Percentiles rank a stretch among this genome's conserved stretches.
These are phyloP conservation scores for Fraxinus excelsior DNA, from an alignment of 257 asterid species.

Conservation along the genomic window DNA sequence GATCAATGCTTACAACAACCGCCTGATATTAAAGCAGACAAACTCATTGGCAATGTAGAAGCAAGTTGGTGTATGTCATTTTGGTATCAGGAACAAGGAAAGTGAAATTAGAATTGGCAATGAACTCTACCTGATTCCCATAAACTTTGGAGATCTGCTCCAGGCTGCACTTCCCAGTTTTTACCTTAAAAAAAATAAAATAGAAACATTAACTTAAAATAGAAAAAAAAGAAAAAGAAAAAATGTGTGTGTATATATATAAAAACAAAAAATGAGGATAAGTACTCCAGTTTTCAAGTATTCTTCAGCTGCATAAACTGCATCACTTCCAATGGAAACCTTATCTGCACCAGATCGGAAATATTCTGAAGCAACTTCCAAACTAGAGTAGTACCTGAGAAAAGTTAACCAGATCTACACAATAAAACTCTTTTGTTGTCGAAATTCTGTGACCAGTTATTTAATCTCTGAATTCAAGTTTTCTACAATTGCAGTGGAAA, in stretches of 20 bases:
- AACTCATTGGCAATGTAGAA: background rate
- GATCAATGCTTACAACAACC: conserved; percentile 97
- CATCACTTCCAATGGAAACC: conserved; percentile 96
- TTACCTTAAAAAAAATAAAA: conserved; percentile 50
- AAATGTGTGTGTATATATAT: too few relatives aligned
- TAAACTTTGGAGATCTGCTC: conserved; percentile 93
- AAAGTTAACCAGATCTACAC: conserved; percentile 18
- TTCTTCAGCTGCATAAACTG: conserved; percentile 97
- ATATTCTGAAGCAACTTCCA: conserved; percentile 98
- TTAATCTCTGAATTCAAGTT: background rate
- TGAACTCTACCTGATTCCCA: conserved; percentile 77
- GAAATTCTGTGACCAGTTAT: conserved; percentile 1
- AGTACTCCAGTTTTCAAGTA: conserved; percentile 72
- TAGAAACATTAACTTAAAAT: conserved; percentile 21
- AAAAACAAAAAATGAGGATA: conserved; percentile 13
- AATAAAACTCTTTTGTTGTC: background rate
- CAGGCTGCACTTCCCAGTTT: conserved; percentile 86
- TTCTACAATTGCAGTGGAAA: background rate
- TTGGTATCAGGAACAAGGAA: background rate
- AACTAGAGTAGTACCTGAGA: conserved; percentile 81
- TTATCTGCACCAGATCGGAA: conserved; percentile 99
- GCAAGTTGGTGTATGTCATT: background rate
- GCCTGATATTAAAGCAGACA: conserved; percentile 48
- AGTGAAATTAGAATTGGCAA: background rate
- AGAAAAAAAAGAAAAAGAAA: too few relatives aligned